These are phyloP conservation scores for Agapanthus africanus DNA, from an alignment of 106 monocot species.

Conservation along the genomic window DNA sequence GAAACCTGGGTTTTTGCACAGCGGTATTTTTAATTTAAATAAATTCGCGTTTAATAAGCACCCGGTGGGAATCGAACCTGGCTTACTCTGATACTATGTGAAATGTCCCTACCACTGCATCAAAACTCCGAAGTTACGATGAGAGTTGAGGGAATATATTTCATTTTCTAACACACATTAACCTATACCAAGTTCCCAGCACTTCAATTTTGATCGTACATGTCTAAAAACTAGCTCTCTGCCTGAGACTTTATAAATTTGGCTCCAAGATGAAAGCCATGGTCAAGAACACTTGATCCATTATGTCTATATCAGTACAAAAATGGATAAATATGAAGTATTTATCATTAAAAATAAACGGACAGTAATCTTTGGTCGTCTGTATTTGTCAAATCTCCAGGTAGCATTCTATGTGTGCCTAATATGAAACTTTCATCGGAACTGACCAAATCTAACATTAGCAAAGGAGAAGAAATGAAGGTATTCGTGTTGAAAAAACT, in stretches of 20 bases:
- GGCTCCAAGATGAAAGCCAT: neutral
- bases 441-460: neutral
- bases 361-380: neutral
- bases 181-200: neutral
- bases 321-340: neutral
- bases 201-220: neutral
- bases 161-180: neutral
- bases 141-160: too few relatives aligned
- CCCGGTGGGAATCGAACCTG: too few relatives aligned
- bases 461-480: neutral
- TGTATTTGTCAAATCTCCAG: neutral
- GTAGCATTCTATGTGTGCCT: neutral
- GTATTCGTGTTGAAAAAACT: neutral
- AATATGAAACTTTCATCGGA: too few relatives aligned
- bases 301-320: neutral
- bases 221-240: neutral
- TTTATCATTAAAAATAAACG: neutral
- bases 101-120: too few relatives aligned
- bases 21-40: too few relatives aligned
- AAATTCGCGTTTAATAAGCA: too few relatives aligned
- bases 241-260: neutral
- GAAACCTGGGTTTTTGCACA: too few relatives aligned
- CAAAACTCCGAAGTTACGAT: too few relatives aligned
- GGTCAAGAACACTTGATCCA: neutral
- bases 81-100: too few relatives aligned